phyloP scores from a whole-genome alignment of 2,329 filamentous ascomycete species.

The Zymoseptoria crescenta region DNA sequence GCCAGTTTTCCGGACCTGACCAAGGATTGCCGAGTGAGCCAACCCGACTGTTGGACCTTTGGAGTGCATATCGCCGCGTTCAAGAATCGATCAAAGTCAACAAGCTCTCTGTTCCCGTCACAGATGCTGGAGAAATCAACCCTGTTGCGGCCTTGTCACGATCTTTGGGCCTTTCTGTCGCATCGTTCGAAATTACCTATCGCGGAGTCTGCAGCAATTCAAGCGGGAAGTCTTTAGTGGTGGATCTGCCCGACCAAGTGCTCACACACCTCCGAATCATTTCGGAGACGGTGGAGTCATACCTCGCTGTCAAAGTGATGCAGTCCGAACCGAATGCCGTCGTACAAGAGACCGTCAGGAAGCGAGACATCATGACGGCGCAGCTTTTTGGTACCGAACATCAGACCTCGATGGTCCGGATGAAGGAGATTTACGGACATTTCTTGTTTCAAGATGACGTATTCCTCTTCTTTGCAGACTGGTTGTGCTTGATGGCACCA shows the following conservation, averaged over 20 bases:
- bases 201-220: slow-evolving; percentile 61
- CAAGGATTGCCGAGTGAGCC: slow-evolving; percentile 3
- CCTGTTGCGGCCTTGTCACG: slow-evolving; percentile 21
- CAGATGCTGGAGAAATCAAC: slow-evolving; percentile 14
- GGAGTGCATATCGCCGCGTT: slow-evolving; percentile 49
- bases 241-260: slow-evolving; percentile 74
- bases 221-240: slow-evolving; percentile 62
- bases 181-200: slow-evolving; percentile 83
- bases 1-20: not conserved
- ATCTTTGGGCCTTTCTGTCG: slow-evolving; percentile 73
- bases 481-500: slow-evolving; percentile 25
- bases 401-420: slow-evolving; percentile 14
- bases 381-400: slow-evolving; percentile 25
- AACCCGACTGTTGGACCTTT: slow-evolving; percentile 30
- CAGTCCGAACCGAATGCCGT: slow-evolving; percentile 43
- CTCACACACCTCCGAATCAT: slow-evolving; percentile 83
- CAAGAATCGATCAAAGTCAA: slow-evolving; percentile 49
- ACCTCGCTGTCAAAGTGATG: slow-evolving; percentile 67
- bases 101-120: slow-evolving; percentile 29
- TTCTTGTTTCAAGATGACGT: slow-evolving; percentile 60
- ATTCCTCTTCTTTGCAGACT: slow-evolving; percentile 74
- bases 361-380: slow-evolving; percentile 23
- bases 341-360: slow-evolving; percentile 18
- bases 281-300: slow-evolving; percentile 80
- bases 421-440: slow-evolving; percentile 14